Evolutionary conservation across 257 asterid genomes (phyloP).

Genomic region (Jacaranda mimosifolia): DNA sequence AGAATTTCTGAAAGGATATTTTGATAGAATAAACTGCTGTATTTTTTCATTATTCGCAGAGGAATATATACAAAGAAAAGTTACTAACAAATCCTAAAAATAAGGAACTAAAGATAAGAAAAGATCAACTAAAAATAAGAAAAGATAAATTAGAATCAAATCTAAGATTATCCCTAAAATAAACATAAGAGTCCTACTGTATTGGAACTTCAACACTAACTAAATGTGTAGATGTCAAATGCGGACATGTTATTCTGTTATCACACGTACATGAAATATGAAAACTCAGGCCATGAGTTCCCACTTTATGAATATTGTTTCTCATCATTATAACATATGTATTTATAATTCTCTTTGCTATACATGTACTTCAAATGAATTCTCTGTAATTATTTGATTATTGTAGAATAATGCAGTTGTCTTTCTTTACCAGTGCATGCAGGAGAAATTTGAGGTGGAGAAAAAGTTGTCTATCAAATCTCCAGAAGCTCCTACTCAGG

Average conservation of each 20-base stretch:
- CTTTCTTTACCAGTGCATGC: conserved; percentile 65
- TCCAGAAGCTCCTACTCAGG: conserved; percentile 67
- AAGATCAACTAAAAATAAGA: too few relatives aligned
- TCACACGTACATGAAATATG: conserved; percentile 20
- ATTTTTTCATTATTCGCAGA: too few relatives aligned
- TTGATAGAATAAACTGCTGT: too few relatives aligned
- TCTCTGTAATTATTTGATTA: conserved; percentile 19
- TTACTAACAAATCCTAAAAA: too few relatives aligned
- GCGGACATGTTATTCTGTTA: background rate
- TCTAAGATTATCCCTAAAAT: too few relatives aligned
- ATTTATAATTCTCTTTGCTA: conserved; percentile 9
- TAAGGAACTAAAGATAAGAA: too few relatives aligned
- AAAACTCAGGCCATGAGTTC: conserved; percentile 16
- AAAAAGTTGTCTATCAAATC: conserved; percentile 57
- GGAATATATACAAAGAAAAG: too few relatives aligned
- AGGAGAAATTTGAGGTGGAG: conserved; percentile 76
- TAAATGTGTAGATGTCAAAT: conserved; percentile 17
- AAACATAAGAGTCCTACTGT: too few relatives aligned
- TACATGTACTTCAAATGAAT: conserved; percentile 19
- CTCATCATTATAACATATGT: background rate
- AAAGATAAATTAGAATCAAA: too few relatives aligned
- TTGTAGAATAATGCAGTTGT: conserved; percentile 33
- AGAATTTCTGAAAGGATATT: too few relatives aligned
- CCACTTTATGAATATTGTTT: background rate
- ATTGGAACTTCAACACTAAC: too few relatives aligned